A percentile compares a stretch with the other conserved stretches of the same genome.
Conservation (phyloP, 176 grass and related monocot genomes). For the Carex scoparia region DNA sequence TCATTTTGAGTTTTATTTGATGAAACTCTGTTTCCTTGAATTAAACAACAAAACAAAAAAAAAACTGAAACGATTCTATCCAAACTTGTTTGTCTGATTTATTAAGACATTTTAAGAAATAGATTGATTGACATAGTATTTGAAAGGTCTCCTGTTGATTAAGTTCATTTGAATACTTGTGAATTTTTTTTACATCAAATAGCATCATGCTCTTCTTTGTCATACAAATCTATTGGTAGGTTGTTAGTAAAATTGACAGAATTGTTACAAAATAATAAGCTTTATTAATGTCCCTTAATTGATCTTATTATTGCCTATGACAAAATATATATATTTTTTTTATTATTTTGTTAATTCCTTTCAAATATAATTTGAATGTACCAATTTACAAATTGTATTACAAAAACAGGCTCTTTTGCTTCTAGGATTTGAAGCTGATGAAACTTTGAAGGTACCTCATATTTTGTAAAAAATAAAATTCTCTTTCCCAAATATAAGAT, state of each 20-base stretch:
- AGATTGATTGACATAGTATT: not conserved
- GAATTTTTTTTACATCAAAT: not conserved
- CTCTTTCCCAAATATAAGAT: not conserved
- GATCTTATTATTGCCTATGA: not conserved
- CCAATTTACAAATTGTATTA: not conserved
- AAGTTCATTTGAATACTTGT: not conserved
- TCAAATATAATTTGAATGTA: not conserved
- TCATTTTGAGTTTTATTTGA: not conserved
- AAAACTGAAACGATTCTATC: not conserved
- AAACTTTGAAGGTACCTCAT: conserved; percentile 55
- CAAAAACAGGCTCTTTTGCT: conserved; percentile 60
- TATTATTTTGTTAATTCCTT: not conserved
- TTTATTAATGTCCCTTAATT: not conserved
- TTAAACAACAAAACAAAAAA: no score
- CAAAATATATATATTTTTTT: not conserved
- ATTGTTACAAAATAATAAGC: not conserved
- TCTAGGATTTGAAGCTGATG: conserved; percentile 65
- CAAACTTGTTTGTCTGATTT: not conserved
- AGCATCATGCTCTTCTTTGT: not conserved
- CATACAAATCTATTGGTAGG: not conserved
- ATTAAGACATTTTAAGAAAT: not conserved
- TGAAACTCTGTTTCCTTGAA: no score
- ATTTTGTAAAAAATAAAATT: not conserved
- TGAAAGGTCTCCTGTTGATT: not conserved
- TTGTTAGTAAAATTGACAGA: not conserved